Evolutionary conservation across 2,329 filamentous ascomycete species (phyloP).

Genomic region (Lasiodiplodia gonubiensis): DNA sequence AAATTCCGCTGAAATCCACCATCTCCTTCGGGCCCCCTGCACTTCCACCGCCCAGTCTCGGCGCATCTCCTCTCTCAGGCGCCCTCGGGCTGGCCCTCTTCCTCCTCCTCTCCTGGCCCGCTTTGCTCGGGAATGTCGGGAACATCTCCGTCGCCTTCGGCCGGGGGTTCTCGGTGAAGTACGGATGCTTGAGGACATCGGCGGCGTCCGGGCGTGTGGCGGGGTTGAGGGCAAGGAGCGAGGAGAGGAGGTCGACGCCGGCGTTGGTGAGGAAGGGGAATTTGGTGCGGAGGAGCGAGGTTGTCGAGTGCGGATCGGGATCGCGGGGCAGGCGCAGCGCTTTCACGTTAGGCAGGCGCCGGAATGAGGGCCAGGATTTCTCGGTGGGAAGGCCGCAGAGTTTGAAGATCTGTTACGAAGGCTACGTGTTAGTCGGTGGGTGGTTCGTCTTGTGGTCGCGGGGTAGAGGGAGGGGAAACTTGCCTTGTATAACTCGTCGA

Average conservation of each 20-base stretch:
- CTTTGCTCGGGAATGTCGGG: slow-evolving; percentile 94
- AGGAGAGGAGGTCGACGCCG: slow-evolving; percentile 71
- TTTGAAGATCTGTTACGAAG: slow-evolving; percentile 70
- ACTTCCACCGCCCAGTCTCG: slow-evolving; percentile 51
- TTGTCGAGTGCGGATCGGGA: slow-evolving; percentile 54
- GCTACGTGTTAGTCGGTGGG: slow-evolving; percentile 8
- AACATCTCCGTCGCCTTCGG: slow-evolving; percentile 93
- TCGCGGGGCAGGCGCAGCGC: slow-evolving; percentile 67
- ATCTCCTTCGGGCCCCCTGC: slow-evolving; percentile 33
- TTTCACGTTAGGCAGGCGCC: slow-evolving; percentile 83
- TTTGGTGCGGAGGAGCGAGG: slow-evolving; percentile 70
- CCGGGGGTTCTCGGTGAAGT: slow-evolving; percentile 87
- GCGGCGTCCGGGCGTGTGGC: slow-evolving; percentile 70
- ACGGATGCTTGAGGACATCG: slow-evolving; percentile 78
- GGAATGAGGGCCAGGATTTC: slow-evolving; percentile 83
- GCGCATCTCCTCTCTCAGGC: slow-evolving; percentile 75
- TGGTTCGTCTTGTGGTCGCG: slow-evolving; percentile 32
- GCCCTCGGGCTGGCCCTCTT: slow-evolving; percentile 79
- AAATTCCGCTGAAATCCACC: slow-evolving; percentile 57
- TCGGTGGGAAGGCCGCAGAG: slow-evolving; percentile 87
- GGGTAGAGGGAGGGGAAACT: slow-evolving; percentile 23
- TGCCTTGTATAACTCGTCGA: slow-evolving; percentile 79
- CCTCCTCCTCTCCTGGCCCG: slow-evolving; percentile 83
- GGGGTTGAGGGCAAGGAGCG: slow-evolving; percentile 78
- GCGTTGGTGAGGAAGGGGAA: slow-evolving; percentile 83